Conservation (phyloP, 2,329 filamentous ascomycete species). For the Botrytis squamosa region DNA sequence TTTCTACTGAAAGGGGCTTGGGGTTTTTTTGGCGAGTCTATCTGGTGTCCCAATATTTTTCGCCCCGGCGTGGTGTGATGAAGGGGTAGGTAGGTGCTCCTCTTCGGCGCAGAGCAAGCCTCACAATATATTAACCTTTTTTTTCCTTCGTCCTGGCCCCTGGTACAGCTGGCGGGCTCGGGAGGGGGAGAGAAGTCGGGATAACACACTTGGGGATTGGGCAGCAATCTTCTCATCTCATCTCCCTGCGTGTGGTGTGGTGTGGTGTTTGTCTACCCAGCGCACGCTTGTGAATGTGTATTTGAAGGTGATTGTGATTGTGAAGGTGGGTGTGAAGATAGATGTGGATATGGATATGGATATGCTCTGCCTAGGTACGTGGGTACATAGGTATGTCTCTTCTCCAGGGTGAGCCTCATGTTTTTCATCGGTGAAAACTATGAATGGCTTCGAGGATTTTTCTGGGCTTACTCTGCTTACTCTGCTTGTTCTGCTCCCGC, state of each 20-base stretch:
- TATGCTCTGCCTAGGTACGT: not conserved
- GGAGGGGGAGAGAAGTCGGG: not conserved
- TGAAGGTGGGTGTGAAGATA: too few relatives aligned
- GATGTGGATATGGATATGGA: not conserved
- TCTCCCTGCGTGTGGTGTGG: not conserved
- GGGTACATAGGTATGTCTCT: not conserved
- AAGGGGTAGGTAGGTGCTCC: not conserved
- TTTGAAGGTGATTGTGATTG: too few relatives aligned
- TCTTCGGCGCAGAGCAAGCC: not conserved
- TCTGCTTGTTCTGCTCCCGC: not conserved
- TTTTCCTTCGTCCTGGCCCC: not conserved
- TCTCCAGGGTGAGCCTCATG: not conserved
- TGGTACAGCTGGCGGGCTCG: not conserved
- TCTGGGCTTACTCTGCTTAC: too few relatives aligned
- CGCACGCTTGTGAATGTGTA: not conserved
- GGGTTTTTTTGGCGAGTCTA: not conserved
- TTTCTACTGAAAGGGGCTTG: not conserved
- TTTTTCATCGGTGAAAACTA: not conserved
- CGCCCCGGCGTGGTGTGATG: not conserved
- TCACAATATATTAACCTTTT: not conserved
- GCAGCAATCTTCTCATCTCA: not conserved
- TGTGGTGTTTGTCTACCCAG: not conserved
- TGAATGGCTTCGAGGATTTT: not conserved
- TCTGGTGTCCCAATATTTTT: not conserved
- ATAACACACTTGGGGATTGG: not conserved